Conservation (phyloP, 1,284 basidiomycete species). For the Neolentinus lepideus region DNA sequence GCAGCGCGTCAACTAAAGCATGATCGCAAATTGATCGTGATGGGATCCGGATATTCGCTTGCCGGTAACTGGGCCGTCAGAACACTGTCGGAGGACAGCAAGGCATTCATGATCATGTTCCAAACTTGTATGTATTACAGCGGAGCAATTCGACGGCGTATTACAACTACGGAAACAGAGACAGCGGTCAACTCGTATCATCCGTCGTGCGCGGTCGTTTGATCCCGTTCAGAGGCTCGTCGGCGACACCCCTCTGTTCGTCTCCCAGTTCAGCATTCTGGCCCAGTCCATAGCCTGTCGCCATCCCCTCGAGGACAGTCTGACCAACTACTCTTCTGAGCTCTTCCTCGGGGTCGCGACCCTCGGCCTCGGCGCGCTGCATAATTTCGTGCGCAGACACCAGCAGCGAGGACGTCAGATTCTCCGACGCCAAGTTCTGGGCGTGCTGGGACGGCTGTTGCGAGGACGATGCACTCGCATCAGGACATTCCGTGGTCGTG, state of each 20-base stretch:
- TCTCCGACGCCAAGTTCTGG: conserved; percentile 62
- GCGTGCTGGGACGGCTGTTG: conserved; percentile 49
- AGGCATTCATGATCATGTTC: too few relatives aligned
- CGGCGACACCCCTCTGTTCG: conserved; percentile 9
- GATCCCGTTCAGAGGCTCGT: conserved; percentile 13
- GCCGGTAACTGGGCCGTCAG: too few relatives aligned
- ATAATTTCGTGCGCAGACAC: conserved; percentile 60
- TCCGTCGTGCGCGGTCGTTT: conserved; percentile 23
- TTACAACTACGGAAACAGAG: not conserved
- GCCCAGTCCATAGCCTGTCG: conserved; percentile 49
- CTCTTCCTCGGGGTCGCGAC: conserved; percentile 52
- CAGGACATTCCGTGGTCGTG: conserved; percentile 27
- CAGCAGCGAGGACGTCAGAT: conserved; percentile 65
- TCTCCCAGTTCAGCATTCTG: conserved; percentile 15
- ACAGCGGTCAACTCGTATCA: conserved; percentile 7
- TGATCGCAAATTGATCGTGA: too few relatives aligned
- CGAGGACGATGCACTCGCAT: conserved; percentile 8
- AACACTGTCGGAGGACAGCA: too few relatives aligned
- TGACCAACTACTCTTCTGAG: conserved; percentile 49
- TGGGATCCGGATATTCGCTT: too few relatives aligned
- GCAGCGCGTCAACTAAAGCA: too few relatives aligned
- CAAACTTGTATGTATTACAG: too few relatives aligned
- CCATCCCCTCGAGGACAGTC: conserved; percentile 55
- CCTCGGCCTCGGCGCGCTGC: conserved; percentile 54
- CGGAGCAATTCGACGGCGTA: not conserved